Evolutionary conservation across 148 eudicot genomes (phyloP), one percentile per base, ranked within the genome.

Genomic region (Heliosperma pusillum): DNA sequence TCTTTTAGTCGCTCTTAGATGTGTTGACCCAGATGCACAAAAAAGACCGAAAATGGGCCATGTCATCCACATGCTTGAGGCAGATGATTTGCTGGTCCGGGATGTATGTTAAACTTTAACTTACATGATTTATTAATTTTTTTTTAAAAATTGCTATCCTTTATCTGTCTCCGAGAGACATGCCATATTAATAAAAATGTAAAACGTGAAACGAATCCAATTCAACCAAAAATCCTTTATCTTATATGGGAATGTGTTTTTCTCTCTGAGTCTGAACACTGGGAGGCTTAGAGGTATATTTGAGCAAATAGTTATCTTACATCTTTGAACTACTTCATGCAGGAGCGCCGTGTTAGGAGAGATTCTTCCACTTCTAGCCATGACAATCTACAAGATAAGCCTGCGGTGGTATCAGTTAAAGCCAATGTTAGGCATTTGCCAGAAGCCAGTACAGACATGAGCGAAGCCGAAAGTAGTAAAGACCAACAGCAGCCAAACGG

Each of bases 21-120:
- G 97, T 77, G 93, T 91, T 44, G 97, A 91, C 74, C 92, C 92
- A 20, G 97, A 89, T 77, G 87, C 91, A n/a, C 88, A 83, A 47
- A 91, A 91, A 78, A 87, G 97, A 75, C 97, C 97, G 36, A 91
- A 89, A 81, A 89, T 91, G 97, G 97, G 97, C 11, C 91, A 91
- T 74, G 92, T 89, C 45, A 86, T 91, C 79, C 97, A 91, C 87
- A 91, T 91, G 97, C 97, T 91, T 4, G 97, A 91, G 84, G 88
- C 89, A 7, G 97, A 91, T 81, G 97, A 91, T 82, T 77, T 91
- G 81, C 81, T 83, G 15, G 78, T 77, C 74, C 90, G 86, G 52
- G 85, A 86, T 86, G 94, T 88, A 88, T 40, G 89, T 29, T 7
- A 25, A 42, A 50, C 64, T 12, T 30, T 29, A 60, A 12, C 73